Conservation (phyloP, 441 rosid genomes). For the Gossypium trilobum region DNA sequence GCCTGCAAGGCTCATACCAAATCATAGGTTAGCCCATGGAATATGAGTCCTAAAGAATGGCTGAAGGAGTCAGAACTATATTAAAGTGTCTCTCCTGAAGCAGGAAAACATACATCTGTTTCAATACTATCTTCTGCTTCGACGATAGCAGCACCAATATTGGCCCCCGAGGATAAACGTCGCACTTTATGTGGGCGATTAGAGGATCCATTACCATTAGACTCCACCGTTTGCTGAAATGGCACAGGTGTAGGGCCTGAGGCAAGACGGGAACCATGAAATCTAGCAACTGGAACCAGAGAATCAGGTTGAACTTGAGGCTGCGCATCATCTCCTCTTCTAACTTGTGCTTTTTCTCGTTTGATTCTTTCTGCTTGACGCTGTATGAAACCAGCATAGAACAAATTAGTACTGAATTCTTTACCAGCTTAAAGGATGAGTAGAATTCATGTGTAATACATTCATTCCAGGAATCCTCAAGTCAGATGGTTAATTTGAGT, state of each 20-base stretch:
- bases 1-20: slow-evolving; percentile 47
- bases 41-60: slow-evolving; percentile 38
- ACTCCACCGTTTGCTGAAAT: slow-evolving; percentile 33
- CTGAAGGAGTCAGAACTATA: slow-evolving; percentile 45
- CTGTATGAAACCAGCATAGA: slow-evolving; percentile 33
- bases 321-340: slow-evolving; percentile 53
- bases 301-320: slow-evolving; percentile 48
- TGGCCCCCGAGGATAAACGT: slow-evolving; percentile 46
- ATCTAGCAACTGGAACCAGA: slow-evolving; percentile 75
- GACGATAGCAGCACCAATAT: slow-evolving; percentile 69
- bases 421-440: slow-evolving; percentile 11
- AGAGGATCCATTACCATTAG: slow-evolving; percentile 26
- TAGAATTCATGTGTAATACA: background rate
- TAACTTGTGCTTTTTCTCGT: slow-evolving; percentile 56
- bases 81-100: slow-evolving; percentile 44
- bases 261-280: slow-evolving; percentile 88
- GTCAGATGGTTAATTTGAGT: background rate
- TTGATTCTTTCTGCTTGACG: slow-evolving; percentile 68
- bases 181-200: slow-evolving; percentile 35
- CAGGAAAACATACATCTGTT: slow-evolving; percentile 69
- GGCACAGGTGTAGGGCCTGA: slow-evolving; percentile 78
- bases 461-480: background rate
- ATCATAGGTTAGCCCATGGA: slow-evolving; percentile 36
- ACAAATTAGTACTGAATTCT: background rate
- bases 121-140: slow-evolving; percentile 70